Evolutionary conservation across 2,329 filamentous ascomycete species (phyloP), one percentile per base, ranked within the genome.

Genomic region (Cercospora janseana): DNA sequence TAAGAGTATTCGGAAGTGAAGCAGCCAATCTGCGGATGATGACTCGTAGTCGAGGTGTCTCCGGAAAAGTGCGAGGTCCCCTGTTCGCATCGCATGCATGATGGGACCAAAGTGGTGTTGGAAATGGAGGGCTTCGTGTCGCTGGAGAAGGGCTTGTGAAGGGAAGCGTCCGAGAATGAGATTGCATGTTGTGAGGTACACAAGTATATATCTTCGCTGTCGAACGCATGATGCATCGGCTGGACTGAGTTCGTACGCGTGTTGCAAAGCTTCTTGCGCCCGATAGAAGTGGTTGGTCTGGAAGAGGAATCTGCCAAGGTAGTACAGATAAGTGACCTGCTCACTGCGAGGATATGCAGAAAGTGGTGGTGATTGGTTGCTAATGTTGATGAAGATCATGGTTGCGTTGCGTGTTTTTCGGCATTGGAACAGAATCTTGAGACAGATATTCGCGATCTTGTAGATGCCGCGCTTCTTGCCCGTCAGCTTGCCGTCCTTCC

Each of bases 291-390:
- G 85, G 59, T 83, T 86, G 67, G 88, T 91, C 56, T 87, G 83
- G 67, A 95, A 89, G 64, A 91, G 83, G 70, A 92, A 96, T 51
- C 90, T 85, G 13, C 92, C 92, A 4, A 97, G 83, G 66, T 95
- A 95, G 72, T 95, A 96, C 10, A 97, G 83, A 62, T 91, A 97
- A 3, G 90, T 95, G 43, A 95, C 89, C 41, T 90, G 82, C 66
- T 97, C 88, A 4, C 86, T 80, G 16, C 88, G 88, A 2, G 91
- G 89, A 64, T 94, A 97, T 44, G 88, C 80, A 1, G 80, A 78
- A 9, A 97, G 73, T 0, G 89, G 88, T 1, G 90, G 90, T 0
- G 88, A 91, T 58, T 88, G 86, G 49, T 87, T 84, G 42, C 83
- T 85, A 57, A 96, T 92, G 65, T 93, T 94, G 58, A 84, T 85